Evolutionary conservation across 441 rosid species (phyloP), one percentile per base, ranked within the genome.

Genomic region (Sinapis alba): DNA sequence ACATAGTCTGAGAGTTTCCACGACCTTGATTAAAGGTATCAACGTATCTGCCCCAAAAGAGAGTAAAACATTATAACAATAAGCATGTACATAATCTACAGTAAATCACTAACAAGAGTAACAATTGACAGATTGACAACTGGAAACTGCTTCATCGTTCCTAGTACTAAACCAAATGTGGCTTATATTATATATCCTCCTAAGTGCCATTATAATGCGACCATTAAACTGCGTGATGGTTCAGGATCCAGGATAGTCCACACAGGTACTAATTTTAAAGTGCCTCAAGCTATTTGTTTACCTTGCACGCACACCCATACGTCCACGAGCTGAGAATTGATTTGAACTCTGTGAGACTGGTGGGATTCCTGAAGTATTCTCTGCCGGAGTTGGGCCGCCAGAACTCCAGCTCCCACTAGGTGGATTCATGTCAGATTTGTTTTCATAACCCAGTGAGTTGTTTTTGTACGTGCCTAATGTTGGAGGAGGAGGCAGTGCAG

Each of bases 401-500:
- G 81, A 81, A 20, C 83, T 86, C 69, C 85, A 90, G 73, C 43
- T 86, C 61, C 88, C 90, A 57, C 72, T 75, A 64, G 86, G 21
- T 19, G 80, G 74, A 65, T 81, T 85, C 71, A 84, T 27, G 30
- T 91, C 89, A 75, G 94, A 84, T 50, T 86, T 87, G 83, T 90
- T 78, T 74, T 87, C 91, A 84, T 85, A 86, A 77, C 85, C 89
- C 34, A 84, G 24, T 60, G 69, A 77, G 68, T 95, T 96, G 61
- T 87, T 95, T 85, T 83, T 91, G 81, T 89, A 86, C 28, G 86
- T 75, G 34, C 89, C 57, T 23, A 83, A 69, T 30, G 89, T 89
- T 54, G 99, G 99, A 73, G 99, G 99, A 65, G 99, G 99, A 51
- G 94, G 80, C 72, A 87, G 75, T 20, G 88, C 88, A 41, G 91